Conservation (phyloP, 768 basidiomycete genomes). For the Lentinula edodes region DNA sequence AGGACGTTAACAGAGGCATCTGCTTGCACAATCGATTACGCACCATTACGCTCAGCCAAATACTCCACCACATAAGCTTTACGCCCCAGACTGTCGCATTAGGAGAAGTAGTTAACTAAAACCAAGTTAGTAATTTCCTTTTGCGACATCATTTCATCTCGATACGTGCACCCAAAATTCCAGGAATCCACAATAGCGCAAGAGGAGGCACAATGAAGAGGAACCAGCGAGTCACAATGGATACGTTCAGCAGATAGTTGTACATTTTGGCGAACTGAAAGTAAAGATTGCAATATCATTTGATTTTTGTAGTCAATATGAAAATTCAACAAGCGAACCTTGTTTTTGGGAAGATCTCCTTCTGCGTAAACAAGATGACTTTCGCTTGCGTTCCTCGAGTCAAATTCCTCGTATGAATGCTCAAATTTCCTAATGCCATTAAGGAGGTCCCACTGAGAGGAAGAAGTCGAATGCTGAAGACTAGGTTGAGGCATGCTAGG, state of each 20-base stretch:
- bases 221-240: slow-evolving; percentile 76
- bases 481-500: slow-evolving; percentile 4
- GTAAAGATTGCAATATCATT: background rate
- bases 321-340: slow-evolving; percentile 27
- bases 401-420: slow-evolving; percentile 53
- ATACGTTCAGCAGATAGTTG: slow-evolving; percentile 68
- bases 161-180: slow-evolving; percentile 32
- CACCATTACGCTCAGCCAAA: slow-evolving; percentile 75
- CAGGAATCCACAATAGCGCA: slow-evolving; percentile 61
- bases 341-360: slow-evolving; percentile 55
- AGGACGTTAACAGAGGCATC: background rate
- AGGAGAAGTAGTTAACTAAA: slow-evolving; percentile 39
- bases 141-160: background rate
- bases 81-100: slow-evolving; percentile 57
- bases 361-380: slow-evolving; percentile 52
- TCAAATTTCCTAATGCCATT: slow-evolving; percentile 47
- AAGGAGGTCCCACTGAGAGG: slow-evolving; percentile 49
- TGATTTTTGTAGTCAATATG: background rate
- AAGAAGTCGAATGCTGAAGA: slow-evolving; percentile 13
- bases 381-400: slow-evolving; percentile 45
- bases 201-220: slow-evolving; percentile 74
- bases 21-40: slow-evolving; percentile 11
- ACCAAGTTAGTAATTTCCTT: background rate
- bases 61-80: slow-evolving; percentile 70
- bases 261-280: slow-evolving; percentile 56